Percentiles rank a stretch among this genome's conserved stretches.
phyloP scores from a whole-genome alignment of 1,284 basidiomycete species.

The Trichosporon asahii region DNA sequence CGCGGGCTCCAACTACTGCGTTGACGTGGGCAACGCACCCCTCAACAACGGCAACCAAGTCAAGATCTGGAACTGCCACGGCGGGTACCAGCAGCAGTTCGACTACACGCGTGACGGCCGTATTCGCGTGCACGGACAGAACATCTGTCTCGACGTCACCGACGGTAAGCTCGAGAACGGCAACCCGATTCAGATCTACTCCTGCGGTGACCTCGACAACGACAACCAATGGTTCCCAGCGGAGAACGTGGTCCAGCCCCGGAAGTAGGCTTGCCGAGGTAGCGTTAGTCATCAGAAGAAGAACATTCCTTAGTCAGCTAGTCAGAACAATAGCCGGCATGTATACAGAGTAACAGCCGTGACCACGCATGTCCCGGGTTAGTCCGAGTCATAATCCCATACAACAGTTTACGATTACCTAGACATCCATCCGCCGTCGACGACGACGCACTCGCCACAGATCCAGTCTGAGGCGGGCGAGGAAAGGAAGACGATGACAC shows the following conservation, averaged over 20 bases:
- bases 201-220: not conserved
- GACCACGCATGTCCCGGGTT: not conserved
- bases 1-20: not conserved
- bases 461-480: constrained; percentile 83
- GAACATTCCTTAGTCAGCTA: too few species aligned
- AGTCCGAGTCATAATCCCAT: not conserved
- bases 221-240: not conserved
- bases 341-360: not conserved
- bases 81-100: constrained; percentile 4
- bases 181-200: constrained; percentile 1
- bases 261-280: not conserved
- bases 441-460: constrained; percentile 66
- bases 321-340: not conserved
- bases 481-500: constrained; percentile 84
- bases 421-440: constrained; percentile 54
- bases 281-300: not conserved
- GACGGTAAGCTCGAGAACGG: not conserved
- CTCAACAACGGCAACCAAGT: not conserved
- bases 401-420: constrained; percentile 7
- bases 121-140: not conserved
- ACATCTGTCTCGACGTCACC: not conserved
- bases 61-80: constrained; percentile 7
- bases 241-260: not conserved
- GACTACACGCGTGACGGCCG: not conserved
- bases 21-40: not conserved